These are phyloP conservation scores for Eutypa lata DNA, from an alignment of 2,329 filamentous ascomycete species.

Conservation along the genomic window DNA sequence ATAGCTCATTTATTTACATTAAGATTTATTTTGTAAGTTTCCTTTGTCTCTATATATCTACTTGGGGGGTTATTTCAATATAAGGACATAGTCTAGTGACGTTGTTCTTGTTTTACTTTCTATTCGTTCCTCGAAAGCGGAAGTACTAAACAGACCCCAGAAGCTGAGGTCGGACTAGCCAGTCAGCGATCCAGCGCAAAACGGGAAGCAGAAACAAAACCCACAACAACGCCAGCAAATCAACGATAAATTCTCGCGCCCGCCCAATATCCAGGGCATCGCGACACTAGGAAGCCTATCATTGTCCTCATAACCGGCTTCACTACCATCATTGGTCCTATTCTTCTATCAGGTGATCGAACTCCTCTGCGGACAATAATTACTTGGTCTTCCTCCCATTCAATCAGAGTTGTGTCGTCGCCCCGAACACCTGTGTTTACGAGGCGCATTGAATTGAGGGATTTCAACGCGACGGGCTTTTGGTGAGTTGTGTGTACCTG, in stretches of 20 bases:
- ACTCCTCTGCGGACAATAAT: slow-evolving; percentile 40
- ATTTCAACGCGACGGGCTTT: slow-evolving; percentile 17
- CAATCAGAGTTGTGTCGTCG: slow-evolving; percentile 24
- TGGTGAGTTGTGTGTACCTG: slow-evolving; percentile 17
- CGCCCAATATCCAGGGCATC: slow-evolving; percentile 35
- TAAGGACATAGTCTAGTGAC: too few species aligned
- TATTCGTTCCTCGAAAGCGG: slow-evolving; percentile 4
- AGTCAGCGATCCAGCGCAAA: slow-evolving; percentile 31
- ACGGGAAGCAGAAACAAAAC: slow-evolving; percentile 19
- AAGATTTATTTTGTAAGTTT: background rate
- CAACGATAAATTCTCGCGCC: slow-evolving; percentile 43
- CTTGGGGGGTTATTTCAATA: background rate
- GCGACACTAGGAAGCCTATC: slow-evolving; percentile 47
- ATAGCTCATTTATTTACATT: background rate
- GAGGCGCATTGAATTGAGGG: background rate
- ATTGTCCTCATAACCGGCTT: slow-evolving; percentile 41
- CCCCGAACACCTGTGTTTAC: background rate
- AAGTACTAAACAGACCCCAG: slow-evolving; percentile 15
- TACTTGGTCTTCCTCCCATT: slow-evolving; percentile 25
- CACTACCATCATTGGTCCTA: slow-evolving; percentile 45
- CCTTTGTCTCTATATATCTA: too few species aligned
- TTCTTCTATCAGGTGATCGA: slow-evolving; percentile 50
- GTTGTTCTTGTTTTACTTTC: slow-evolving; percentile 3
- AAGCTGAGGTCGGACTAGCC: slow-evolving; percentile 22
- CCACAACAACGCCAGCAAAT: slow-evolving; percentile 42